These are phyloP conservation scores for Neonectria faginata DNA, from an alignment of 2,329 filamentous ascomycete genomes.

Conservation along the genomic window DNA sequence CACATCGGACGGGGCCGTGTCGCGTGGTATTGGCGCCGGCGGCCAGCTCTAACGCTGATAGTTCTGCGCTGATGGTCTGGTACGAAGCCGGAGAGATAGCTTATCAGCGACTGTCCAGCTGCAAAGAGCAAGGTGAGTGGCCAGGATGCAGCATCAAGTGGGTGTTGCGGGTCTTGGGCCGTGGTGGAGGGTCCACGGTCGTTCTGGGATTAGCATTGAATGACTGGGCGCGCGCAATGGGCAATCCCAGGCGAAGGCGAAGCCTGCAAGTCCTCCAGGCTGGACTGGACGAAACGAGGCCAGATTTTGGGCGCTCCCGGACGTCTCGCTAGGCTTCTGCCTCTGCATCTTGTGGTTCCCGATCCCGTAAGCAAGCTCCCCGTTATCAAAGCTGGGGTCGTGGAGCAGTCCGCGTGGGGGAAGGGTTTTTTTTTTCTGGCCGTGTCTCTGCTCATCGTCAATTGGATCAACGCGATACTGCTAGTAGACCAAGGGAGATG, in stretches of 20 bases:
- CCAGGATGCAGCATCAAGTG: constrained; percentile 25
- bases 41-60: constrained; percentile 37
- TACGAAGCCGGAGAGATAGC: constrained; percentile 39
- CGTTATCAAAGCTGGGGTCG: constrained; percentile 38
- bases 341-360: constrained; percentile 4
- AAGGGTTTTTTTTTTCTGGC: constrained; percentile 14
- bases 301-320: constrained; percentile 16
- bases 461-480: constrained; percentile 12
- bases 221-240: constrained; percentile 5
- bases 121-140: constrained; percentile 34
- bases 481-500: constrained; percentile 1
- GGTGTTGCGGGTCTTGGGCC: constrained; percentile 37
- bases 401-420: constrained; percentile 38
- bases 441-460: constrained; percentile 8
- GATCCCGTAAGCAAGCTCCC: constrained; percentile 17
- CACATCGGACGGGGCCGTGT: constrained; percentile 30
- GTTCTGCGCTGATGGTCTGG: constrained; percentile 32
- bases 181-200: constrained; percentile 27
- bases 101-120: constrained; percentile 41
- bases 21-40: constrained; percentile 37
- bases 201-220: constrained; percentile 29
- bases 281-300: neutral
- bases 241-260: neutral
- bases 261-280: neutral
- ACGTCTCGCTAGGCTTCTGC: neutral